Evolutionary conservation across 441 rosid species (phyloP).

Genomic region (Metrosideros polymorpha): DNA sequence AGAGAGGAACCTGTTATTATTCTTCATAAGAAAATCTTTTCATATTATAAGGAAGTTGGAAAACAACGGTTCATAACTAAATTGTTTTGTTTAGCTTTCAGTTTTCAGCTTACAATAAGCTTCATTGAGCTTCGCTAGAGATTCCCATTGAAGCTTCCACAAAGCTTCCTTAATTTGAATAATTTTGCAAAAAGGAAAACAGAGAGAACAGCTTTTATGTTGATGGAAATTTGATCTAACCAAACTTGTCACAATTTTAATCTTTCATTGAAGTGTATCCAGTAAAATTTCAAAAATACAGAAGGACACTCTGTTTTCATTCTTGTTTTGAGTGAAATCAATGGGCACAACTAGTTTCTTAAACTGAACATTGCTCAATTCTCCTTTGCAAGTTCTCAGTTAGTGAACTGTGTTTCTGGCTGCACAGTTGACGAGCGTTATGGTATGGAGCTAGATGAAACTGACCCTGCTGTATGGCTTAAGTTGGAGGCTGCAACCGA

Average conservation of each 20-base stretch:
- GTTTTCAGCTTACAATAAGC: background rate
- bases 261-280: background rate
- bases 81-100: background rate
- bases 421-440: slow-evolving; percentile 87
- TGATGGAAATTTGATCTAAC: background rate
- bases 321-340: background rate
- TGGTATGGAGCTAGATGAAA: slow-evolving; percentile 98
- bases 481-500: slow-evolving; percentile 83
- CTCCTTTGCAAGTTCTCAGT: background rate
- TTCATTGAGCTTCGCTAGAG: background rate
- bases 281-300: background rate
- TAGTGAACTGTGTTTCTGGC: slow-evolving; percentile 6
- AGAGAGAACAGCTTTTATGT: background rate
- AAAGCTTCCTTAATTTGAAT: background rate
- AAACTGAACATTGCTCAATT: background rate
- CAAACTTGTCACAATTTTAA: background rate
- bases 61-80: background rate
- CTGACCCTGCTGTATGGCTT: slow-evolving; percentile 93
- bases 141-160: background rate
- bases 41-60: background rate
- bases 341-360: background rate
- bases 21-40: background rate
- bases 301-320: background rate
- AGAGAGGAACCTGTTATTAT: background rate
- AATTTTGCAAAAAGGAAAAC: background rate